Base-by-base conservation (phyloP, 2,329 filamentous ascomycete species). In the Lachnellula cervina region DNA sequence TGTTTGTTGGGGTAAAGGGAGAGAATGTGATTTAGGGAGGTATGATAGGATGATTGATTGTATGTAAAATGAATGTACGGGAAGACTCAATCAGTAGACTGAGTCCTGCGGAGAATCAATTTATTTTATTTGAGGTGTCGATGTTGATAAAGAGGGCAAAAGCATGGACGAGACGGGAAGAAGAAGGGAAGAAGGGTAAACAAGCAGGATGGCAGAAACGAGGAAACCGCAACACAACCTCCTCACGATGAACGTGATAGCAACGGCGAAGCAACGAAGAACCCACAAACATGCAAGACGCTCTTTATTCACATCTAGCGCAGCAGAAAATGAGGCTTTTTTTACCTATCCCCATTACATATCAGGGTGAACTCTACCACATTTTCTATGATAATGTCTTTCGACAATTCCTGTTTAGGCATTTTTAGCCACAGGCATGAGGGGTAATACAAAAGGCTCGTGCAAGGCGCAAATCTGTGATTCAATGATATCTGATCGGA, bases 51-150 rank as follows among this genome's bases (percentile, higher is more conserved):
- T n/a, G 9, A 51, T 50, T 28, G 40, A 53, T 11, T 49, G 35
- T 53, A 57, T 51, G 40, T 23, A 25, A 43, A 53, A 55, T 37
- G 52, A 56, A 42, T 17, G 38, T 42, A 44, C 38, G 28, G 40
- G 43, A 58, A 60, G 52, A 53, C 49, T 23, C 51, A 45, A 46
- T 44, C 23, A 19, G 37, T 17, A 44, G 45, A 11, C 47, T 17
- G 47, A 50, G 42, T 25, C 55, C 51, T 54, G 49, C 38, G 48
- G 54, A 46, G 32, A 23, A 47, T 32, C 28, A 32, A 32, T 32
- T 11, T 32, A 32, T 11, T 11, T 32, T 32, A 32, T 32, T 32
- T 32, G 28, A 32, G 28, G 28, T 32, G 28, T 11, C 9, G 28
- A 32, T 11, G 28, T 32, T 50, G 34, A 25, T 19, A 28, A 45